These are phyloP conservation scores for Arthrobotrys sinensis DNA, from an alignment of 2,329 filamentous ascomycete species.

Conservation along the genomic window DNA sequence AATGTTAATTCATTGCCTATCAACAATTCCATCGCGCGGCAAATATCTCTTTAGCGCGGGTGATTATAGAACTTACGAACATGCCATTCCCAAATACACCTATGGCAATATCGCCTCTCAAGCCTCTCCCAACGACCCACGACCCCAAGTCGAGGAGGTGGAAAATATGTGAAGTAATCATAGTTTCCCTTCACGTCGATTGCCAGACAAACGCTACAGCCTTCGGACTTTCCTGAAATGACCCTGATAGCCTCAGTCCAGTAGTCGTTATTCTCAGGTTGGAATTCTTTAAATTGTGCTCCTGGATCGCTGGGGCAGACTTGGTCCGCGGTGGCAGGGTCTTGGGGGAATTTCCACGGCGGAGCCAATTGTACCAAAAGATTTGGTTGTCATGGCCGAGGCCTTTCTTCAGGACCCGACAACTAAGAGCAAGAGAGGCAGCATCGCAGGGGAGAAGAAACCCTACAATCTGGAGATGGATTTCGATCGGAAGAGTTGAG, in stretches of 20 bases:
- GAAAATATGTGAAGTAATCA: not conserved
- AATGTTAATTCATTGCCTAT: no score
- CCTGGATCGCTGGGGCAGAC: no score
- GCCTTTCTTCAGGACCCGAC: not conserved
- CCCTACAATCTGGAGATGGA: not conserved
- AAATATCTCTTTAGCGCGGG: no score
- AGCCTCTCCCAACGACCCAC: no score
- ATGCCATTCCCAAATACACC: not conserved
- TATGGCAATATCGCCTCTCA: not conserved
- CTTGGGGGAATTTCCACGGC: not conserved
- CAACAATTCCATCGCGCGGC: no score
- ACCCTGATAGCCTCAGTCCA: not conserved
- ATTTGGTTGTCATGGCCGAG: slow-evolving; percentile 1
- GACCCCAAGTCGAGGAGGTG: no score
- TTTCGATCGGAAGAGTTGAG: not conserved
- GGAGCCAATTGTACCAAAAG: not conserved
- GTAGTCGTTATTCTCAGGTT: not conserved
- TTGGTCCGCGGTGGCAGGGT: not conserved
- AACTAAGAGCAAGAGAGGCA: not conserved
- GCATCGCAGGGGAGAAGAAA: not conserved
- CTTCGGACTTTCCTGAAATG: not conserved
- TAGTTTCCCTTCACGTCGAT: not conserved
- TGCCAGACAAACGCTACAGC: not conserved
- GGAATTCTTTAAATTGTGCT: not conserved
- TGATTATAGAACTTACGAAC: not conserved